Percentiles rank a stretch among this genome's conserved stretches.
Evolutionary conservation across 441 rosid species (phyloP).

Genomic region (Gossypium armourianum): DNA sequence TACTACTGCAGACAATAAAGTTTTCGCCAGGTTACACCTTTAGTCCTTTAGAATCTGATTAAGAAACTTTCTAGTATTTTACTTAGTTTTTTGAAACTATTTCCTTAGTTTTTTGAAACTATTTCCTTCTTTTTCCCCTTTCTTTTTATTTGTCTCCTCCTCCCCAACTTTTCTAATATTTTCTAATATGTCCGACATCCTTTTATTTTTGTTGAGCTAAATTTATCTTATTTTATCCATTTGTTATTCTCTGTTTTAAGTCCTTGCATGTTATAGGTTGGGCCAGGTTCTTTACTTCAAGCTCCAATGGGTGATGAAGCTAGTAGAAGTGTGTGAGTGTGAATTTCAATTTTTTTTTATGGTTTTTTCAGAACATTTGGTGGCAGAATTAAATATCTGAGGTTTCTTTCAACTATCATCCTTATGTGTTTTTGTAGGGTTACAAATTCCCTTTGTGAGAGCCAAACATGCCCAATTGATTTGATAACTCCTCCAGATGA

Average conservation of each 20-base stretch:
- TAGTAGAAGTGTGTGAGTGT: slow-evolving; percentile 75
- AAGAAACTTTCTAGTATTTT: neutral
- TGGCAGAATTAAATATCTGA: neutral
- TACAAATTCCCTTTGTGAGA: slow-evolving; percentile 62
- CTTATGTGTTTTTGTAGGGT: slow-evolving; percentile 36
- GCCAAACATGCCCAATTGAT: slow-evolving; percentile 75
- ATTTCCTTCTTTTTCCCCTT: neutral
- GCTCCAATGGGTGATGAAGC: slow-evolving; percentile 71
- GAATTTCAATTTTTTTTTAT: slow-evolving; percentile 22
- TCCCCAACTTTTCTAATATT: neutral
- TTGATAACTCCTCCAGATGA: slow-evolving; percentile 94
- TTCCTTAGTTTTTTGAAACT: neutral
- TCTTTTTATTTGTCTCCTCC: no score
- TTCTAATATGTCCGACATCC: slow-evolving; percentile 10
- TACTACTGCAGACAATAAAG: neutral
- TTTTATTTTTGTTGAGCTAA: slow-evolving; percentile 14
- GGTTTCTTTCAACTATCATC: slow-evolving; percentile 1
- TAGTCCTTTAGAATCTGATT: neutral
- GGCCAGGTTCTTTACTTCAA: slow-evolving; percentile 77
- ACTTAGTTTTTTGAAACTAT: slow-evolving; percentile 1
- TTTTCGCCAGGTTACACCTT: neutral
- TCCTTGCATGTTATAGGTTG: slow-evolving; percentile 45
- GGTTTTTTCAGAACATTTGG: neutral
- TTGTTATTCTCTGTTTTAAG: slow-evolving; percentile 13
- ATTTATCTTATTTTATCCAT: neutral